Evolutionary conservation across 2,329 filamentous ascomycete species (phyloP), one percentile per base, ranked within the genome.

Genomic region (Sarocladiaceae sp.): DNA sequence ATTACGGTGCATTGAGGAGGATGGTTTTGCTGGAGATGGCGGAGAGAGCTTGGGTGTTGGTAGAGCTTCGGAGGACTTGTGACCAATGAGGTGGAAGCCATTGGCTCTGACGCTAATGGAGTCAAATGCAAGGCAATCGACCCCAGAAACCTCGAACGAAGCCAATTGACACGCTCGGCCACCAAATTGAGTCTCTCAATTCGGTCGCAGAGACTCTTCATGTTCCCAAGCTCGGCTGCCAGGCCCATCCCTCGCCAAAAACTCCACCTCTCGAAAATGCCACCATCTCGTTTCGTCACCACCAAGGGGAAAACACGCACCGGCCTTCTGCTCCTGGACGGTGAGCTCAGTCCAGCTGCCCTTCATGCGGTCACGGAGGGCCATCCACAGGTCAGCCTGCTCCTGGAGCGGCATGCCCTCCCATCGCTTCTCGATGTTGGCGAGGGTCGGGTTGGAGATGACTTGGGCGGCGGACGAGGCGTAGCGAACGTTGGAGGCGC

Each of bases 361-460:
- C 86, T 95, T 96, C 93, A 98, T 98, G 64, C 93, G 85, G 74
- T 98, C 93, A 69, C 93, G 82, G 68, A 98, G 77, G 58, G 85
- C 77, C 93, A 98, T 98, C 93, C 93, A 98, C 59, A 98, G 76
- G 65, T 98, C 93, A 56, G 93, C 93, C 82, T 98, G 93, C 80
- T 98, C 93, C 78, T 95, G 89, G 53, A 93, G 88, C 48, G 91
- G 90, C 87, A 97, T 90, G 52, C 76, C 80, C 76, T 98, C 93
- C 93, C 93, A 98, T 76, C 93, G 80, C 84, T 95, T 96, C 83
- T 98, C 93, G 64, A 98, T 97, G 73, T 95, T 89, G 70, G 88
- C 87, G 62, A 98, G 81, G 48, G 88, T 96, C 57, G 94, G 93
- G 76, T 96, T 97, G 63, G 90, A 94, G 72, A 98, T 94, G 65